Evolutionary conservation across 2,329 filamentous ascomycete genomes (phyloP), one percentile per base, ranked within the genome.

Genomic region (Cordyceps fumosorosea): DNA sequence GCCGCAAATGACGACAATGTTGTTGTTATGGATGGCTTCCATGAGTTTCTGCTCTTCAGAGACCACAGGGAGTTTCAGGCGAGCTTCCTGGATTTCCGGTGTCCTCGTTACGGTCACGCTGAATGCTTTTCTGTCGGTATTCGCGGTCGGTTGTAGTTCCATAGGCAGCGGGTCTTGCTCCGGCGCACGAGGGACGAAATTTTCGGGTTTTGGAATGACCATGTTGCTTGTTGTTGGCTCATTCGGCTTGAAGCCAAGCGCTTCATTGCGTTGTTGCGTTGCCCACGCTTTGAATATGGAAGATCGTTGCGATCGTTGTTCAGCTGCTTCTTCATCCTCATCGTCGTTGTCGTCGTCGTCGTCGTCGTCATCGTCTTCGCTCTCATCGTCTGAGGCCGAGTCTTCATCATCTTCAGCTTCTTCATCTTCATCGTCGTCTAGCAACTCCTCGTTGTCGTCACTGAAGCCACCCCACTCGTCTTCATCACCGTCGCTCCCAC

Each of bases 41-140:
- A 99, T 98, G 34, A 99, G 93, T 69, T 89, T 92, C 72, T 99
- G 95, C 74, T 99, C 95, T 73, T 98, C 93, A 1, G 90, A 90
- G 1, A 98, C 91, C 1, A 99, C 90, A 0, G 95, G 95, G 18
- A 99, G 81, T 62, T 89, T 85, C 53, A 96, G 74, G 14, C 95
- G 86, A 12, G 88, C 85, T 54, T 88, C 84, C 72, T 97, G 91
- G 24, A 98, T 89, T 20, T 89, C 87, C 5, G 86, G 77, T 0
- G 84, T 78, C 62, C 95, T 85, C 45, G 84, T 77, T 2, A 97
- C 87, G 1, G 84, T 74, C 1, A 97, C 88, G 64, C 87, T 89
- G 71, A 86, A 93, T 0, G 89, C 89, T 70, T 93, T 93, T 64
- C 92, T 82, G 44, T 81, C 80, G 3, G 78, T 76, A 67, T 84